These are phyloP conservation scores for Penicillium egyptiacum DNA, from an alignment of 495 filamentous ascomycete genomes.

Conservation along the genomic window DNA sequence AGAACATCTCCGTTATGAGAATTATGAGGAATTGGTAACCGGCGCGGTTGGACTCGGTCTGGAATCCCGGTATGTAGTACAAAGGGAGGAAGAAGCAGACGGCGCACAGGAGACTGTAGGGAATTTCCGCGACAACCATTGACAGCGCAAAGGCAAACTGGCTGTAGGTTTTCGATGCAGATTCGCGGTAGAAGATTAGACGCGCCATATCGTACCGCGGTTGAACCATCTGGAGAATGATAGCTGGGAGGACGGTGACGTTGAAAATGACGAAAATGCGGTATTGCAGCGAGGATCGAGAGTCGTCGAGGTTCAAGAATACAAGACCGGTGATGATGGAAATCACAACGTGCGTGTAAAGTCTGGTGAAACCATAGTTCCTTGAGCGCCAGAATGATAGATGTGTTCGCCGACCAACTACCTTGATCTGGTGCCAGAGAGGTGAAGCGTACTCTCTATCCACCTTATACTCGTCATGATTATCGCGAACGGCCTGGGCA, in stretches of 20 bases:
- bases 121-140: conserved; percentile 73
- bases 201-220: conserved; percentile 74
- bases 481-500: conserved; percentile 45
- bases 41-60: conserved; percentile 54
- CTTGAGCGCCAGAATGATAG: conserved; percentile 71
- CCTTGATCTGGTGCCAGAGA: conserved; percentile 65
- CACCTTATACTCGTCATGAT: conserved; percentile 24
- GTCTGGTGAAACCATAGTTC: conserved; percentile 74
- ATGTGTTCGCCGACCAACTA: conserved; percentile 63
- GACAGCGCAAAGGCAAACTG: conserved; percentile 68
- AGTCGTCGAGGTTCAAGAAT: conserved; percentile 68
- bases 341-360: conserved; percentile 74
- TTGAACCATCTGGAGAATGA: conserved; percentile 76
- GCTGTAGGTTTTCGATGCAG: conserved; percentile 74
- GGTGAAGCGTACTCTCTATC: conserved; percentile 76
- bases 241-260: conserved; percentile 70
- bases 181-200: conserved; percentile 75
- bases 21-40: conserved; percentile 85
- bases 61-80: conserved; percentile 71
- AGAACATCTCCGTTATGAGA: conserved; percentile 72
- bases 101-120: conserved; percentile 72
- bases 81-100: conserved; percentile 72
- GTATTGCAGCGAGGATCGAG: conserved; percentile 68
- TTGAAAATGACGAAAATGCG: conserved; percentile 84
- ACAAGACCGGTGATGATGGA: conserved; percentile 72